Evolutionary conservation across 2,329 filamentous ascomycete species (phyloP).

Genomic region (Pyrenophora seminiperda): DNA sequence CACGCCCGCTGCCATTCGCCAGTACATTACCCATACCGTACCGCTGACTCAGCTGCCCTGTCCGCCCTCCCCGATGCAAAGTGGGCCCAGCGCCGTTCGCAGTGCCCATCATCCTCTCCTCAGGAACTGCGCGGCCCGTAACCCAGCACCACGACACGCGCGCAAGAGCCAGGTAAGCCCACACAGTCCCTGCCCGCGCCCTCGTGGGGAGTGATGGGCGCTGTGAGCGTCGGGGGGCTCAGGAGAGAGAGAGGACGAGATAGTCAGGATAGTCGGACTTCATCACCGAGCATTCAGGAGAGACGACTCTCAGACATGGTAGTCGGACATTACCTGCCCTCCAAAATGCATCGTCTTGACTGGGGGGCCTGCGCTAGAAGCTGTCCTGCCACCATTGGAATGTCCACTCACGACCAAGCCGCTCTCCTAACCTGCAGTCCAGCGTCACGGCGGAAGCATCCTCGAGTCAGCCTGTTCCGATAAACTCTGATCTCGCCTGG

Average conservation of each 20-base stretch:
- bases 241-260: too few species aligned
- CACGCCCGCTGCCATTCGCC: constrained; percentile 22
- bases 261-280: too few species aligned
- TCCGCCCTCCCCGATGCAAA: not conserved
- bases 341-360: constrained; percentile 3
- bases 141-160: not conserved
- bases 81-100: constrained; percentile 27
- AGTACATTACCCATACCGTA: constrained; percentile 28
- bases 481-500: constrained; percentile 23
- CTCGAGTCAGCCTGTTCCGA: constrained; percentile 22
- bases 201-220: constrained; percentile 5
- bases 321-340: not conserved
- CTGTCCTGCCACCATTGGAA: constrained; percentile 19
- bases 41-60: constrained; percentile 8
- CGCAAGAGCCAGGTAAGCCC: too few species aligned
- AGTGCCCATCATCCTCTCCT: constrained; percentile 16
- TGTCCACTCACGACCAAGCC: constrained; percentile 1
- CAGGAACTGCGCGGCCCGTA: constrained; percentile 10
- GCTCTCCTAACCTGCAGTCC: constrained; percentile 13
- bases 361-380: constrained; percentile 29
- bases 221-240: constrained; percentile 4
- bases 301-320: too few species aligned
- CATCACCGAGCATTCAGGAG: constrained; percentile 5
- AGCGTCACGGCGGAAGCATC: constrained; percentile 12
- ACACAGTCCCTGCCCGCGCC: too few species aligned